Evolutionary conservation across 192 early-diverging fungal species (phyloP).

Genomic region (Backusella parvicylindrica): DNA sequence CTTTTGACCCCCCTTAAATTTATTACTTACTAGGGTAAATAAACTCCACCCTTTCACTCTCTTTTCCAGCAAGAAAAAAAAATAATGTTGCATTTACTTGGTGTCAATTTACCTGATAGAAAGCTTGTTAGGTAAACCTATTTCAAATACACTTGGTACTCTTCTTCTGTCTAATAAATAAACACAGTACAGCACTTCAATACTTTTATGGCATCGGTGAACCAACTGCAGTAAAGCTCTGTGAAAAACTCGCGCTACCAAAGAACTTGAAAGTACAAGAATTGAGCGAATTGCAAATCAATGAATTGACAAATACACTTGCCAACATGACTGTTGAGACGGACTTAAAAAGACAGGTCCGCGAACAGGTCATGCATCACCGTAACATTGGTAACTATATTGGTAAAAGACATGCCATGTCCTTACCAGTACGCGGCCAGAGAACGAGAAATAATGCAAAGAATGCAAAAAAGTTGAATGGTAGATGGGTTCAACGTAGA

Average conservation of each 20-base stretch:
- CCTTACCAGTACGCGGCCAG: slow-evolving; percentile 88
- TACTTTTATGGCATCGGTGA: slow-evolving; percentile 92
- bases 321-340: slow-evolving; percentile 86
- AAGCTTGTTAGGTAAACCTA: slow-evolving; percentile 59
- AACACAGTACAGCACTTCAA: slow-evolving; percentile 63
- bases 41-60: not conserved
- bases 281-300: slow-evolving; percentile 84
- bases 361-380: slow-evolving; percentile 71
- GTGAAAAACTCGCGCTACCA: slow-evolving; percentile 82
- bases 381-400: slow-evolving; percentile 71
- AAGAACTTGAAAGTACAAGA: slow-evolving; percentile 82
- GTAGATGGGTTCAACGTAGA: slow-evolving; percentile 47
- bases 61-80: not conserved
- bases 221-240: slow-evolving; percentile 67
- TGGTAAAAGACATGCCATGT: slow-evolving; percentile 82
- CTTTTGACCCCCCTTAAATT: slow-evolving; percentile 1
- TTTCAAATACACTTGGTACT: no score
- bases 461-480: slow-evolving; percentile 87
- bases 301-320: slow-evolving; percentile 79
- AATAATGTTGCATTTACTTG: slow-evolving; percentile 84
- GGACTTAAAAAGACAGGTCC: slow-evolving; percentile 67
- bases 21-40: not conserved
- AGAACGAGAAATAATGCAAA: slow-evolving; percentile 81
- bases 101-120: slow-evolving; percentile 92
- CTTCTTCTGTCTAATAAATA: not conserved